Evolutionary conservation across 306 rosid species (phyloP), one percentile per base, ranked within the genome.

Genomic region (Begonia peltatifolia): DNA sequence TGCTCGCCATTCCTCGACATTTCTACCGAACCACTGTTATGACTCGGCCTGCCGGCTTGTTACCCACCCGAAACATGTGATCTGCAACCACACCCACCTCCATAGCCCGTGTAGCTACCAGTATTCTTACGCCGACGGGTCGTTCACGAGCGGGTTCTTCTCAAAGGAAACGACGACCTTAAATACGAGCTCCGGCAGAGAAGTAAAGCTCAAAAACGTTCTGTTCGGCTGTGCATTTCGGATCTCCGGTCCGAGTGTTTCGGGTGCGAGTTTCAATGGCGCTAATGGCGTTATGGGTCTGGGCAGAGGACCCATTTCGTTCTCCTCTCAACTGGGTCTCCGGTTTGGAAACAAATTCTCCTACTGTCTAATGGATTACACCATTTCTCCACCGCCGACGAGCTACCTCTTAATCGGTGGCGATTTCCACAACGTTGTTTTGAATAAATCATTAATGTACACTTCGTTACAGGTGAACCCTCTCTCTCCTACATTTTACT

Each of bases 251-350:
- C 84, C 90, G 20, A 76, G 89, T 44, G 61, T 80, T 1, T 67
- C 83, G 4, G 94, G 89, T 2, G 11, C 68, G 10, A 71, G 71
- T 57, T 76, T 81, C 57, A 69, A 68, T 51, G 89, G 89, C 6
- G 89, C 90, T 2, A 75, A 83, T 13, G 95, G 95, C 0, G 92
- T 85, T 5, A 63, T 85, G 84, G 95, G 95, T 52, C 68, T 85
- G 55, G 95, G 92, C 7, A 55, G 79, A 36, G 92, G 92, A 12
- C 66, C 92, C 25, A 85, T 79, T 14, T 85, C 92, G 16, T 82
- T 85, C 41, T 46, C 71, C 2, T 79, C 87, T 2, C 95, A 85
- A 61, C 62, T 85, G 12, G 82, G 82, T 9, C 79, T 59, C 5
- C 71, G 66, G 14, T 82, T 76, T 36, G 92, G 87, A 1, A 76